Evolutionary conservation across 306 rosid species (phyloP), one percentile per base, ranked within the genome.

Genomic region (Arachis hypogaea): DNA sequence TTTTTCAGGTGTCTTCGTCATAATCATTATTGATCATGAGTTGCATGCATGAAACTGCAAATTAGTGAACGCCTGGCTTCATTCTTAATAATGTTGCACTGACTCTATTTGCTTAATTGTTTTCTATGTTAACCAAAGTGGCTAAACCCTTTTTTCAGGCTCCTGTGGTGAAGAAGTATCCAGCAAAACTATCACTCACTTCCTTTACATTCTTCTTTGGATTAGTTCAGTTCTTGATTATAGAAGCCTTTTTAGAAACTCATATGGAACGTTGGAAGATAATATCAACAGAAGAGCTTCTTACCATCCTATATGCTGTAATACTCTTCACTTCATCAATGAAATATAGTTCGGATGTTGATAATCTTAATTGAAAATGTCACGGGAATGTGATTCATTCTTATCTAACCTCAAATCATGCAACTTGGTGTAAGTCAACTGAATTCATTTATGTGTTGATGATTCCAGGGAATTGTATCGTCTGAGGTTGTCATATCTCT

Each of bases 191-290:
- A 45, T 75, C 90, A 44, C 77, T 86, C 63, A 85, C 92, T 3
- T 85, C 92, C 10, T 83, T 83, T 54, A 85, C 90, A 56, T 89
- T 83, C 81, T 90, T 90, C 84, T 80, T 88, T 67, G 92, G 96
- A 77, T 82, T 90, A 88, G 76, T 90, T 50, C 90, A 90, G 76
- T 90, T 90, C 88, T 71, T 86, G 75, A 69, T 85, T 78, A 90
- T 86, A 49, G 91, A 90, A 67, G 89, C 86, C 11, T 75, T 88
- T 40, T 72, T 77, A 46, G 93, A 86, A 81, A 80, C 85, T 33
- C 90, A 83, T 63, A 57, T 76, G 42, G 87, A 86, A 45, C 80
- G 72, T 54, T 88, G 96, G 96, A 86, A 83, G 72, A 85, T 90
- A 72, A 71, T 76, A 64, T 85, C 88, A 6, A 30, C 69, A n/a